Conservation (phyloP, 345 rosid genomes). For the Lepidium aucheri region DNA sequence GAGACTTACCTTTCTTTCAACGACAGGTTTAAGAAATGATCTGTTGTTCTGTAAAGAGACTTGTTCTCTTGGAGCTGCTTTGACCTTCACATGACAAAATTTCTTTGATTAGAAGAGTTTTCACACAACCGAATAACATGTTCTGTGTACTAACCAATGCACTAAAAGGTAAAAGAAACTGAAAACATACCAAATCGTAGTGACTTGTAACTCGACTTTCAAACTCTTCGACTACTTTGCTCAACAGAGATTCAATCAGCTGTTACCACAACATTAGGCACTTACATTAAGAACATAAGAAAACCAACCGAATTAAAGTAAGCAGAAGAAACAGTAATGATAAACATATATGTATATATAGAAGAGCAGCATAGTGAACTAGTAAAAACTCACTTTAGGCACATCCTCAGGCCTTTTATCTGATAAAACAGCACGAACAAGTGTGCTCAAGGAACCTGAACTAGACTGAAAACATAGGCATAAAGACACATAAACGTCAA, state of each 20-base stretch:
- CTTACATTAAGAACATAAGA: constrained; percentile 3
- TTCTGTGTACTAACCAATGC: constrained; percentile 6
- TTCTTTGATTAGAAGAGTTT: not conserved
- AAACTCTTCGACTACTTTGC: constrained; percentile 79
- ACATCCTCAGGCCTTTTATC: constrained; percentile 86
- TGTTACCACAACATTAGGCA: constrained; percentile 29
- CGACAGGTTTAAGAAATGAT: constrained; percentile 33
- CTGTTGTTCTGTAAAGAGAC: constrained; percentile 39
- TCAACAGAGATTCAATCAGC: constrained; percentile 89
- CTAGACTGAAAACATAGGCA: constrained; percentile 31
- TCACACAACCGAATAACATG: not conserved
- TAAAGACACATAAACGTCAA: not conserved
- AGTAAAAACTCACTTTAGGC: constrained; percentile 48
- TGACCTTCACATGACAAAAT: constrained; percentile 37
- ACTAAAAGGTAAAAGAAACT: not conserved
- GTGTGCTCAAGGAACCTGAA: constrained; percentile 56
- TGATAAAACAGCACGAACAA: constrained; percentile 62
- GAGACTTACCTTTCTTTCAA: constrained; percentile 48
- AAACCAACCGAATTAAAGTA: not conserved
- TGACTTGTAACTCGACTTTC: constrained; percentile 74
- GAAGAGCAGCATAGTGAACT: not conserved
- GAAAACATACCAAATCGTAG: constrained; percentile 45
- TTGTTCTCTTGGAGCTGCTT: constrained; percentile 36
- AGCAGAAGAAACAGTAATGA: constrained; percentile 1
- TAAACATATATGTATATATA: not conserved